A percentile compares a stretch with the other conserved stretches of the same genome.
phyloP scores from a whole-genome alignment of 192 early-diverging fungal species.

The Coemansia sp. region DNA sequence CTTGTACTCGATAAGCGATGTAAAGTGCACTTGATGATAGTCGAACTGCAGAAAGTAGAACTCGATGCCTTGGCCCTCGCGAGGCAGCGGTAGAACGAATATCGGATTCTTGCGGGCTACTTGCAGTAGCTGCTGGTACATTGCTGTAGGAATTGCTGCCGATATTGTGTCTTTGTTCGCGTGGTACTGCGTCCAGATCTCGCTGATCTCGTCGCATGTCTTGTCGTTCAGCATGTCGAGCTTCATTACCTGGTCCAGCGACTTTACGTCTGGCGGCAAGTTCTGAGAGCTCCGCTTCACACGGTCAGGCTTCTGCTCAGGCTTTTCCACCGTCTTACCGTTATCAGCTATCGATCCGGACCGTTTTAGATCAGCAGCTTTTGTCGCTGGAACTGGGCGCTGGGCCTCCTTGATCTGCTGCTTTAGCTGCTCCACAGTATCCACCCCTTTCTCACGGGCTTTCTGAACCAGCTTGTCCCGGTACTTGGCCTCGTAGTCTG shows the following conservation, averaged over 20 bases:
- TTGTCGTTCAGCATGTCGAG: slow-evolving; percentile 52
- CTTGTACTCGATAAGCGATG: slow-evolving; percentile 87
- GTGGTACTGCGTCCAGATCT: slow-evolving; percentile 80
- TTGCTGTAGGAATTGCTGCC: slow-evolving; percentile 62
- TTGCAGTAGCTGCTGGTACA: slow-evolving; percentile 59
- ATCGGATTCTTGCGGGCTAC: slow-evolving; percentile 50
- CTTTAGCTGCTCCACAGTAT: slow-evolving; percentile 36
- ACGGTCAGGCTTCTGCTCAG: slow-evolving; percentile 9
- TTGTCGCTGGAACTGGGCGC: background rate
- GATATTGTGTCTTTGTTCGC: slow-evolving; percentile 59
- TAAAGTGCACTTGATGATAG: slow-evolving; percentile 85
- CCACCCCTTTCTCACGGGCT: slow-evolving; percentile 54
- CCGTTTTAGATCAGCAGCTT: too few relatives aligned
- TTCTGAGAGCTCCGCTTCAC: slow-evolving; percentile 6
- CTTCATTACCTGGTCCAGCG: slow-evolving; percentile 59
- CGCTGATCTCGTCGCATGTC: slow-evolving; percentile 43
- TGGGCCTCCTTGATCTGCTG: background rate
- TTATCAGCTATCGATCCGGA: background rate
- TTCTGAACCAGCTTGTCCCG: slow-evolving; percentile 59
- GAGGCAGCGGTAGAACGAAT: slow-evolving; percentile 86
- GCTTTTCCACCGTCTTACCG: background rate
- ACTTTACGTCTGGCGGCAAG: slow-evolving; percentile 46
- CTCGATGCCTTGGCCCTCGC: slow-evolving; percentile 73
- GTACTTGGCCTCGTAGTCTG: slow-evolving; percentile 65
- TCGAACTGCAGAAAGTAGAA: slow-evolving; percentile 84